These are phyloP conservation scores for Scutellaria minor DNA, from an alignment of 257 asterid species.

Conservation along the genomic window DNA sequence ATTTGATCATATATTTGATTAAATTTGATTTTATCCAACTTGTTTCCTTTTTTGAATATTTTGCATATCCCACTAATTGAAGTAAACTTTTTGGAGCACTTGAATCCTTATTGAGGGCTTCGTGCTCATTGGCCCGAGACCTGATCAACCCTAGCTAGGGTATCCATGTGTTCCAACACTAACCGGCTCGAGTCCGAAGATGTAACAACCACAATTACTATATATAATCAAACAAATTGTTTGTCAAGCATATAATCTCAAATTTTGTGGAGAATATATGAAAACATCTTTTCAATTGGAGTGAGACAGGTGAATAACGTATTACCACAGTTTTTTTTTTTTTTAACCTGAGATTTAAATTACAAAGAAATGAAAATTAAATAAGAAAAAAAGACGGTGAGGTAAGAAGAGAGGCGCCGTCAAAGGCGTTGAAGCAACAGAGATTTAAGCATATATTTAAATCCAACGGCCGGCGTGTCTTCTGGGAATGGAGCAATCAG, in stretches of 20 bases:
- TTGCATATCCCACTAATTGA: too few relatives aligned
- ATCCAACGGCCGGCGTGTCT: slow-evolving; percentile 48
- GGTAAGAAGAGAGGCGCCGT: slow-evolving; percentile 32
- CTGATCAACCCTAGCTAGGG: too few relatives aligned
- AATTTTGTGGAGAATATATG: not conserved
- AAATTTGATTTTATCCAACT: too few relatives aligned
- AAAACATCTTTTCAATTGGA: not conserved
- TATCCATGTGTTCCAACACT: too few relatives aligned
- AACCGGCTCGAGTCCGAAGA: too few relatives aligned
- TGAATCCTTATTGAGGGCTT: too few relatives aligned
- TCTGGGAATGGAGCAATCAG: slow-evolving; percentile 41
- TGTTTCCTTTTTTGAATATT: too few relatives aligned
- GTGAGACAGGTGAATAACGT: too few relatives aligned
- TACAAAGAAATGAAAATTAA: not conserved
- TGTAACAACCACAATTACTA: too few relatives aligned
- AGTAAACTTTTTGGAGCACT: too few relatives aligned
- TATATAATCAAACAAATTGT: not conserved
- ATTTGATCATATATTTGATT: too few relatives aligned
- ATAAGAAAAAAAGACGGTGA: not conserved
- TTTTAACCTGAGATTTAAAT: not conserved
- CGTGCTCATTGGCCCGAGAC: too few relatives aligned
- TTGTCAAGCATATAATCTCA: not conserved
- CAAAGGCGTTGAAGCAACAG: slow-evolving; percentile 33
- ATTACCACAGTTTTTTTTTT: not conserved
- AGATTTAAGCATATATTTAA: not conserved